These are phyloP conservation scores for Nakazawaea wickerhamii DNA, from an alignment of 805 yeast species.

Conservation along the genomic window DNA sequence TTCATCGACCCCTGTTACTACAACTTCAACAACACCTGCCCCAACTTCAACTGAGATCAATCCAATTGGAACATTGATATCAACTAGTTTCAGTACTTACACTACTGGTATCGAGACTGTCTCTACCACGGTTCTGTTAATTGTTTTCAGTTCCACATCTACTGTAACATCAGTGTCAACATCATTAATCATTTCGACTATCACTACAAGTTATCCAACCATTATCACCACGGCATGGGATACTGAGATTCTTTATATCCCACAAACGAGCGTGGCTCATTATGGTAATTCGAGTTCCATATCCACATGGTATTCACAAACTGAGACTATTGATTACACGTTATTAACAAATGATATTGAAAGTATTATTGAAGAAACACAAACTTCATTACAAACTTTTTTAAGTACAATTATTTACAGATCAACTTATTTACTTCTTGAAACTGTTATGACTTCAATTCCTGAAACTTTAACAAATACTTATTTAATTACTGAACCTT, in stretches of 20 bases:
- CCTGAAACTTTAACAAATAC: neutral
- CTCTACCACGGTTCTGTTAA: conserved; percentile 3
- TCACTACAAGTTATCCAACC: neutral
- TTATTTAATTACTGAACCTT: neutral
- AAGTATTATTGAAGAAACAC: neutral
- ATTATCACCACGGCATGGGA: neutral
- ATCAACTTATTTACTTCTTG: neutral
- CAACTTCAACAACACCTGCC: conserved; percentile 11
- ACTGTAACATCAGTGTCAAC: neutral
- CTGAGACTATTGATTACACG: neutral
- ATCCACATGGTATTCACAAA: neutral
- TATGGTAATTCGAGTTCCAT: neutral
- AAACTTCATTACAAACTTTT: neutral
- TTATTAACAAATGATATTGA: neutral
- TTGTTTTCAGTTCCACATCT: conserved; percentile 1
- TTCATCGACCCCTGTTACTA: neutral
- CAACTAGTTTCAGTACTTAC: neutral
- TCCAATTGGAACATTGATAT: neutral
- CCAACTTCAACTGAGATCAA: conserved; percentile 9
- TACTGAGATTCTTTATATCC: neutral
- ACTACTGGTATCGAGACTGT: neutral
- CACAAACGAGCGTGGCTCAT: neutral
- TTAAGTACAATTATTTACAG: neutral
- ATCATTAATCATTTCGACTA: neutral
- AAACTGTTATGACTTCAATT: neutral